A percentile compares a stretch with the other conserved stretches of the same genome.
These are phyloP conservation scores for Leccinum proliferum DNA, from an alignment of 1,284 basidiomycete species.

Conservation along the genomic window DNA sequence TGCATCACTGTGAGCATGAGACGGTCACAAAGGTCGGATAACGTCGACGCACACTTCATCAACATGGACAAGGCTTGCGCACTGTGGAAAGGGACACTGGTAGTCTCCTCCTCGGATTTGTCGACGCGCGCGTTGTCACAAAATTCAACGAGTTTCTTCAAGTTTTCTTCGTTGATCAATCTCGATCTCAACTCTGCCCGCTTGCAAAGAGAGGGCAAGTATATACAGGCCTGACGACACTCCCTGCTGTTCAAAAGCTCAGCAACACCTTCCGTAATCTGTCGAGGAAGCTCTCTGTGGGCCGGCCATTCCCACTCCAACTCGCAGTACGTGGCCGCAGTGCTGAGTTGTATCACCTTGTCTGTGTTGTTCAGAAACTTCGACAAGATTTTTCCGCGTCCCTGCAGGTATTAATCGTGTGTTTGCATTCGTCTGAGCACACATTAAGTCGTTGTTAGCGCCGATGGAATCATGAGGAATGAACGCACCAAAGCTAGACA, in stretches of 20 bases:
- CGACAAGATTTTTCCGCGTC: slow-evolving; percentile 8
- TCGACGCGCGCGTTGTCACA: slow-evolving; percentile 14
- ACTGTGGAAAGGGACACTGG: slow-evolving; percentile 21
- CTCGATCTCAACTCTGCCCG: slow-evolving; percentile 9
- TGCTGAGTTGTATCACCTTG: slow-evolving; percentile 17
- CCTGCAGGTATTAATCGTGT: neutral
- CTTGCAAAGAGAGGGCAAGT: slow-evolving; percentile 27
- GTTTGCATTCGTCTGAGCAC: slow-evolving; percentile 15
- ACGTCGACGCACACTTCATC: slow-evolving; percentile 15
- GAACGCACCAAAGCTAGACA: slow-evolving; percentile 26
- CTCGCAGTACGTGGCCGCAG: slow-evolving; percentile 25
- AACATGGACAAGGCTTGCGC: slow-evolving; percentile 26
- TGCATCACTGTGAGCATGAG: neutral
- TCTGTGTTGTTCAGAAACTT: slow-evolving; percentile 14
- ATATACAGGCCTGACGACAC: slow-evolving; percentile 24
- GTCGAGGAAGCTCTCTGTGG: slow-evolving; percentile 3
- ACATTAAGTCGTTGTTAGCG: neutral
- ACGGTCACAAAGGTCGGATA: neutral
- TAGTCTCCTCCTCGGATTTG: slow-evolving; percentile 16
- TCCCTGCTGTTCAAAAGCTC: slow-evolving; percentile 10
- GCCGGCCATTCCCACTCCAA: slow-evolving; percentile 19
- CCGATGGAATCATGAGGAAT: neutral
- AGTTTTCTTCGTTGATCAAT: slow-evolving; percentile 18
- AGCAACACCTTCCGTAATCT: slow-evolving; percentile 14
- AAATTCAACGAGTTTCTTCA: slow-evolving; percentile 15